Evolutionary conservation across 2,329 filamentous ascomycete species (phyloP).

Genomic region (Davidsoniella australis): DNA sequence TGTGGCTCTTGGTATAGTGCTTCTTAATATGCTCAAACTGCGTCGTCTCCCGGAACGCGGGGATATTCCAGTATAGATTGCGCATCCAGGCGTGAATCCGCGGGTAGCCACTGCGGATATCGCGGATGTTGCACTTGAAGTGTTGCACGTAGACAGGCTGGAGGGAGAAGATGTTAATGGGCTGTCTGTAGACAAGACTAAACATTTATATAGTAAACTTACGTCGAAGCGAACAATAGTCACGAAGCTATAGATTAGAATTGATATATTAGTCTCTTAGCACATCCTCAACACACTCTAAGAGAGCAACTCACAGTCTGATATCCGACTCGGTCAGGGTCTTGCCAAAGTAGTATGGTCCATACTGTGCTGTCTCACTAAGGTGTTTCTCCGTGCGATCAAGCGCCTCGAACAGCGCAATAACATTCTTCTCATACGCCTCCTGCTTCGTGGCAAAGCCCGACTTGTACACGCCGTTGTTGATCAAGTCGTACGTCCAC

Average conservation of each 20-base stretch:
- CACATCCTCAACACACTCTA: neutral
- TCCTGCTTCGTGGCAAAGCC: conserved; percentile 74
- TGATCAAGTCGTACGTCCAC: conserved; percentile 64
- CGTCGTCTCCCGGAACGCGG: conserved; percentile 67
- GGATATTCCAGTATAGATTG: conserved; percentile 65
- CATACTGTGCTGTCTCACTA: conserved; percentile 22
- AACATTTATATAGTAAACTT: conserved; percentile 14
- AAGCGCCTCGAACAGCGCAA: conserved; percentile 55
- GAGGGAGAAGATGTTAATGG: neutral
- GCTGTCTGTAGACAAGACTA: neutral
- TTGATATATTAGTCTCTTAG: conserved; percentile 2
- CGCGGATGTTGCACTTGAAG: conserved; percentile 73
- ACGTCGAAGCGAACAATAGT: conserved; percentile 58
- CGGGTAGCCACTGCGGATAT: conserved; percentile 74
- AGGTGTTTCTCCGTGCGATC: conserved; percentile 63
- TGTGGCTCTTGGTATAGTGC: conserved; percentile 45
- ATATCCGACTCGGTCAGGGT: conserved; percentile 69
- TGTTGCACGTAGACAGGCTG: conserved; percentile 66
- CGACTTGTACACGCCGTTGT: conserved; percentile 56
- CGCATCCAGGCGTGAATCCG: conserved; percentile 66
- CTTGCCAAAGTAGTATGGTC: conserved; percentile 61
- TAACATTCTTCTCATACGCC: conserved; percentile 63
- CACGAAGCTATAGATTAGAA: conserved; percentile 30
- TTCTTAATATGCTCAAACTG: conserved; percentile 92
- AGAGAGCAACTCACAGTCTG: conserved; percentile 35